These are phyloP conservation scores for Penicillium pancosmium DNA, from an alignment of 495 filamentous ascomycete genomes.

Conservation along the genomic window DNA sequence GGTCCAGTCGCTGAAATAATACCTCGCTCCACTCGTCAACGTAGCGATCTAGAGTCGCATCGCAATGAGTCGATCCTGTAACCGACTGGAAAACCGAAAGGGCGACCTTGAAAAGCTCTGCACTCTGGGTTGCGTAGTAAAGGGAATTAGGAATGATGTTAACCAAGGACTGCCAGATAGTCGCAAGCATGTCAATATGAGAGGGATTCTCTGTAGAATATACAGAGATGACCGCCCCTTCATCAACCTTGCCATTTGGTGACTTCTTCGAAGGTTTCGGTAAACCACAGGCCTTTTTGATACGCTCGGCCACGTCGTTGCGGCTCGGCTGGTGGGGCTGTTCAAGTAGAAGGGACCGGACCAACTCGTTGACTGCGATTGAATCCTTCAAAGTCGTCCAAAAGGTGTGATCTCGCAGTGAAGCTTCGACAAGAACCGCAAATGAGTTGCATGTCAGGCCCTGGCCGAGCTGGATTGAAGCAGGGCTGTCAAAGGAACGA, in stretches of 20 bases:
- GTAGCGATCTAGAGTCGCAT: slow-evolving; percentile 55
- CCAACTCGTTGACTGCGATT: slow-evolving; percentile 44
- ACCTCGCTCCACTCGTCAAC: slow-evolving; percentile 55
- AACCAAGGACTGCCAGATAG: slow-evolving; percentile 56
- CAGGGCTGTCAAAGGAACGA: slow-evolving; percentile 13
- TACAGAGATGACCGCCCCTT: neutral
- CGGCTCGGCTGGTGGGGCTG: slow-evolving; percentile 37
- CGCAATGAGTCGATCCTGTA: slow-evolving; percentile 48
- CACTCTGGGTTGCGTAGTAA: slow-evolving; percentile 46
- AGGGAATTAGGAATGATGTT: slow-evolving; percentile 49
- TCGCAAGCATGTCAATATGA: slow-evolving; percentile 45
- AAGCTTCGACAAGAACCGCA: slow-evolving; percentile 65
- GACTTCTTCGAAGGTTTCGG: slow-evolving; percentile 32
- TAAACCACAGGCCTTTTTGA: slow-evolving; percentile 35
- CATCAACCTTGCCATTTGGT: slow-evolving; percentile 12
- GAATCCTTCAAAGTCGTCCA: slow-evolving; percentile 60
- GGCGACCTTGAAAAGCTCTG: slow-evolving; percentile 60
- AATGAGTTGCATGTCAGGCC: slow-evolving; percentile 58
- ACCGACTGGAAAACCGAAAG: slow-evolving; percentile 58
- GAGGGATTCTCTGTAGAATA: slow-evolving; percentile 25
- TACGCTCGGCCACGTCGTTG: slow-evolving; percentile 40
- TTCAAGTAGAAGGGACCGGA: slow-evolving; percentile 39
- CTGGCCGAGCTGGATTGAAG: slow-evolving; percentile 20
- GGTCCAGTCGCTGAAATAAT: slow-evolving; percentile 42
- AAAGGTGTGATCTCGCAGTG: slow-evolving; percentile 57